Percentiles rank a stretch among this genome's conserved stretches.
Evolutionary conservation across 1,139 yeast species (phyloP).

Genomic region (Diutina mesorugosa): DNA sequence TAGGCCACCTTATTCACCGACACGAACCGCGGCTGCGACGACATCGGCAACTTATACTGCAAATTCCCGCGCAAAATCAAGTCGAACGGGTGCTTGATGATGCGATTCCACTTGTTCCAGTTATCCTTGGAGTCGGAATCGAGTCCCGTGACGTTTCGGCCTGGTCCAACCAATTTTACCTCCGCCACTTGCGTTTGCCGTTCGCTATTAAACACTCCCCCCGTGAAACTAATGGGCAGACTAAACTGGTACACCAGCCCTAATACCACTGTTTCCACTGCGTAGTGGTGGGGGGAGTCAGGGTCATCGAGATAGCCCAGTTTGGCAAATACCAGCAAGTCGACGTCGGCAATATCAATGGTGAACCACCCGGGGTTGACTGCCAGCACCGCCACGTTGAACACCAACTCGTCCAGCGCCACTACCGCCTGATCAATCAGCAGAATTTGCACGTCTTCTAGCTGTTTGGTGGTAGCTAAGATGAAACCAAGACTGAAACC

Average conservation of each 20-base stretch:
- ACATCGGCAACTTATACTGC: conserved; percentile 63
- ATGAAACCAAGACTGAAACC: conserved; percentile 80
- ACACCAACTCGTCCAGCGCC: conserved; percentile 74
- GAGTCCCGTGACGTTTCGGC: conserved; percentile 40
- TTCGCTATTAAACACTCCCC: conserved; percentile 63
- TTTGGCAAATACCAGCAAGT: conserved; percentile 80
- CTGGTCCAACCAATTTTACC: conserved; percentile 64
- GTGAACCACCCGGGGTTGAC: conserved; percentile 80
- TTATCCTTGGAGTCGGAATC: conserved; percentile 15
- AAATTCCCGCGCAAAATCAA: conserved; percentile 73
- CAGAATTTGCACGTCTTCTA: conserved; percentile 49
- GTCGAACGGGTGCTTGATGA: conserved; percentile 76
- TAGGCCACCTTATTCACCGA: conserved; percentile 49
- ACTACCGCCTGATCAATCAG: conserved; percentile 62
- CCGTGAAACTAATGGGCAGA: conserved; percentile 61
- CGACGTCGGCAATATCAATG: conserved; percentile 51
- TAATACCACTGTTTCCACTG: conserved; percentile 55
- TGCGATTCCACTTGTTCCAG: conserved; percentile 58
- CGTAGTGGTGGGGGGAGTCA: conserved; percentile 6
- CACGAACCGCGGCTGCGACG: conserved; percentile 36
- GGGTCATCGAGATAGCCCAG: conserved; percentile 36
- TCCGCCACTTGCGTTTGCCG: conserved; percentile 49
- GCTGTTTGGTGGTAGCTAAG: conserved; percentile 77
- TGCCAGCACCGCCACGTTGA: conserved; percentile 67
- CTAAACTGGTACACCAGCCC: conserved; percentile 63